Base-by-base conservation (phyloP, 2,329 filamentous ascomycete genomes). In the Pseudocercospora macadamiae region DNA sequence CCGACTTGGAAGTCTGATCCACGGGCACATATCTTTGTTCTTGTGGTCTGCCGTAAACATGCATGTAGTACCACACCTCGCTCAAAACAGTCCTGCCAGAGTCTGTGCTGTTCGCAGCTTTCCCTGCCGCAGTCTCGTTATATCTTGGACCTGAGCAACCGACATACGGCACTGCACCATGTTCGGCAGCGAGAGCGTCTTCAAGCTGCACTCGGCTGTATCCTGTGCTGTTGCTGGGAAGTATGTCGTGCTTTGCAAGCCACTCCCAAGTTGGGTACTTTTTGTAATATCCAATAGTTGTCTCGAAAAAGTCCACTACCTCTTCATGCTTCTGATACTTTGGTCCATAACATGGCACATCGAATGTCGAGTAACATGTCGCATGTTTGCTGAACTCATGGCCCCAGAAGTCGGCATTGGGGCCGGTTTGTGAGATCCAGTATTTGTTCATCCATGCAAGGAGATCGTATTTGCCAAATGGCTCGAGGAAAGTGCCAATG, bases 21-120 rank as follows among this genome's bases (percentile, higher is more conserved):
- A 79, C 76, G 4, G 79, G 76, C 21, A 82, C 67, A 8, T 75
- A 78, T 37, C 80, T 71, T 2, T 75, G 77, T 55, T 79, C 74
- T 74, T 88, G 86, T 5, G 84, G 80, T 14, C 78, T 72, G 3
- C 86, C 86, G 55, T 78, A 79, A 1, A 83, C 82, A 71, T 88
- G 81, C 71, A 83, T 80, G 67, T 87, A 88, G 68, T 89, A 89
- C 85, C 86, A 89, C 10, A 86, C 78, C 77, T 89, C 86, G 59
- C 71, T 80, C 48, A 89, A 64, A 28, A 81, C 76, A 1, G 85
- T 88, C 62, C 75, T 75, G 1, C 86, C 86, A 56, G 76, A 80
- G 66, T 89, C 86, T 2, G 68, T 66, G 2, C 79, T 68, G 49
- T 64, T 81, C 21, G 52, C 52, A 18, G 81, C 81, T 60, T 73